A percentile compares a stretch with the other conserved stretches of the same genome.
These are phyloP conservation scores for Chlamydomonas schloesseri DNA, from an alignment of 139 green algal genomes.

Conservation along the genomic window DNA sequence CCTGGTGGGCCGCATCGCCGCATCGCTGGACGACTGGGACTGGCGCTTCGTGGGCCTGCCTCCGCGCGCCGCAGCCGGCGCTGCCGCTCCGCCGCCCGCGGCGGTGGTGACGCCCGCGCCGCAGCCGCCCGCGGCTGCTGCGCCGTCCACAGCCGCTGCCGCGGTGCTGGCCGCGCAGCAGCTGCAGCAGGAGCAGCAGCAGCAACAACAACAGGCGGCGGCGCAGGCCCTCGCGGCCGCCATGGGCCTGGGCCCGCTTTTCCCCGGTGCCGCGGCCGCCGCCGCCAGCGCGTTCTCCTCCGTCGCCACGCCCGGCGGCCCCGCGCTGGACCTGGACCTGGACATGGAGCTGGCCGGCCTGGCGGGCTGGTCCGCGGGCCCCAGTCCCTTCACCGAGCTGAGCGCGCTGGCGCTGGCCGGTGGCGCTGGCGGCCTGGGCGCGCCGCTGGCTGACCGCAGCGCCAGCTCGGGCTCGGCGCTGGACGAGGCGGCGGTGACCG, in stretches of 20 bases:
- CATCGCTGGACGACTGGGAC: constrained; percentile 21
- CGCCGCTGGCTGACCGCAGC: neutral
- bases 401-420: too few relatives aligned
- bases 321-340: neutral
- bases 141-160: neutral
- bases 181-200: neutral
- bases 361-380: neutral
- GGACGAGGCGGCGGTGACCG: neutral
- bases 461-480: neutral
- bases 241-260: constrained; percentile 27
- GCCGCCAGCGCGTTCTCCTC: neutral
- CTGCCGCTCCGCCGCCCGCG: neutral
- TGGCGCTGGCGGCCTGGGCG: neutral
- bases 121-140: neutral
- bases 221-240: neutral
- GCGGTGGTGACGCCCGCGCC: constrained; percentile 8
- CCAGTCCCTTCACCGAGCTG: too few relatives aligned
- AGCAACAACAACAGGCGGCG: neutral
- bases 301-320: neutral
- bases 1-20: constrained; percentile 28
- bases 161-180: neutral
- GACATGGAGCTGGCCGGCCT: neutral
- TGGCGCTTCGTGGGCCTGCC: constrained; percentile 38
- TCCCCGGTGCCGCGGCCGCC: neutral
- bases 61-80: neutral